Evolutionary conservation across 306 rosid genomes (phyloP), one percentile per base, ranked within the genome.

Genomic region (Morella rubra): DNA sequence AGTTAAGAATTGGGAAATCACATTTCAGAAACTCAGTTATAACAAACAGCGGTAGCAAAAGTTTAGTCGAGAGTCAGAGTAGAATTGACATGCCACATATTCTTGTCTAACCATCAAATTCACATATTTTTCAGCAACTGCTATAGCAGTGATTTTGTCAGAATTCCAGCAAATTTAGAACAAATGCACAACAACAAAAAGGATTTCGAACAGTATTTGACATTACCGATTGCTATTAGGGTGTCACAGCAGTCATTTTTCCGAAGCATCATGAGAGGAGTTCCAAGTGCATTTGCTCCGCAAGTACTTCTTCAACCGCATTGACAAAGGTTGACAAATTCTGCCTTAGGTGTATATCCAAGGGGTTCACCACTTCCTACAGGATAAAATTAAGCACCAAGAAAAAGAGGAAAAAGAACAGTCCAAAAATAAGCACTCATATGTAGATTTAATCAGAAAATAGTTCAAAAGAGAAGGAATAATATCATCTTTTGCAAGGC

Each of bases 221-320:
- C 20, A 9, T 14, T 42, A 16, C 16, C 16, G 24, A 42, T 32
- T 62, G 66, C 14, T 69, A 62, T 59, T n/a, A 47, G 51, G 24
- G 76, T 41, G 27, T 55, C 9, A 44, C n/a, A 79, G 47, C 50
- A 68, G 70, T 73, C 81, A 75, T 44, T 79, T 64, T 46, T 72
- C 69, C 46, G 79, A 79, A 66, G 64, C 71, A 71, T 73, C 86
- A 54, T 70, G 76, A 10, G 77, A 81, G 76, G 71, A 85, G 80
- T 79, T 88, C 85, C 60, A 80, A 52, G 68, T 61, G 80, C 88
- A 86, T 86, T 77, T 91, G 97, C 56, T 88, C 86, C 45, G 58
- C 83, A 24, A 93, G 84, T 73, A 89, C 72, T 58, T 86, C 84
- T 79, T 88, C 97, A 80, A 91, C 56, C 22, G 90, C 91, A 69